Conservation (phyloP, 2,329 filamentous ascomycete genomes). For the Xylariomycetidae sp. region DNA sequence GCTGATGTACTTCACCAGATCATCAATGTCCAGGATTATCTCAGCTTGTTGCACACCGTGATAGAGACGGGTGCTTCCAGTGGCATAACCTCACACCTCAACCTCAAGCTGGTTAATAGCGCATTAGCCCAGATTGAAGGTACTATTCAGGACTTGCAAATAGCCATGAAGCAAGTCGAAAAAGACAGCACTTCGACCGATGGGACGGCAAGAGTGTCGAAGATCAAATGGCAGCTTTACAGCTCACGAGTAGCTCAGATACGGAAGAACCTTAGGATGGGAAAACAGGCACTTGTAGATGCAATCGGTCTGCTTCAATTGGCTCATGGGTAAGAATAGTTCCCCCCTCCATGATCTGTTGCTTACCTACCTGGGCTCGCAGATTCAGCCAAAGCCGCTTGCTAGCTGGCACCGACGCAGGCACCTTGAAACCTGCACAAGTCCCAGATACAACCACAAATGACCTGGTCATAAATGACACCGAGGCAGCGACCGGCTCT, state of each 20-base stretch:
- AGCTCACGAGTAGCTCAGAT: constrained; percentile 1
- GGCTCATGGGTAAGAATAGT: constrained; percentile 1
- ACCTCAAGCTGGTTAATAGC: too few species aligned
- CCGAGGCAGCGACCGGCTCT: too few species aligned
- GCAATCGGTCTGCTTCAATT: constrained; percentile 9
- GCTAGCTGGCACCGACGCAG: too few species aligned
- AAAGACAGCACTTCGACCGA: background rate
- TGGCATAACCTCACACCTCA: too few species aligned
- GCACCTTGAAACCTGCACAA: too few species aligned
- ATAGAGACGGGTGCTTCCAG: constrained; percentile 1
- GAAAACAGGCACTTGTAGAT: constrained; percentile 4
- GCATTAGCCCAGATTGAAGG: too few species aligned
- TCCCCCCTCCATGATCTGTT: too few species aligned
- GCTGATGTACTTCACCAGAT: background rate
- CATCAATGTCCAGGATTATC: background rate
- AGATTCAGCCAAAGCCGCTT: too few species aligned
- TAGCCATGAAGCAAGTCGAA: constrained; percentile 1
- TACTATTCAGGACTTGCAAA: constrained; percentile 1
- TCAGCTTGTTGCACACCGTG: constrained; percentile 3
- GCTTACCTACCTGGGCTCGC: too few species aligned
- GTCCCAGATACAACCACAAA: too few species aligned
- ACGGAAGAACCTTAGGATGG: constrained; percentile 1
- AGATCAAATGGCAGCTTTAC: constrained; percentile 6
- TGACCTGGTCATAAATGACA: too few species aligned
- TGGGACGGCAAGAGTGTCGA: constrained; percentile 1